A percentile compares a stretch with the other conserved stretches of the same genome.
phyloP scores from a whole-genome alignment of 2,329 filamentous ascomycete species.

The Exophiala lecanii-corni region DNA sequence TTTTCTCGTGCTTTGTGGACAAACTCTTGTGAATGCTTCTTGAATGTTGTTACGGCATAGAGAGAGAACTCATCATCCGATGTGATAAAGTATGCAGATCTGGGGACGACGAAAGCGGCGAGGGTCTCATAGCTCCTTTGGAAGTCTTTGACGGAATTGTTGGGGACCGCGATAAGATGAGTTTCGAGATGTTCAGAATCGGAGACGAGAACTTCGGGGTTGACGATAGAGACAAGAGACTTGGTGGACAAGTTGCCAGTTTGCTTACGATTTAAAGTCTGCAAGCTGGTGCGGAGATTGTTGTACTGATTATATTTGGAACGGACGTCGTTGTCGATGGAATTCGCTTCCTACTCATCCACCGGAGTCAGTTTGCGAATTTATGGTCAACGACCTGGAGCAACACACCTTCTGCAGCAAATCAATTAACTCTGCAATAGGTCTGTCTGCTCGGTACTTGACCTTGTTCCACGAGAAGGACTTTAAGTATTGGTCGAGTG shows the following conservation, averaged over 20 bases:
- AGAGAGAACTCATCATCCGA: conserved; percentile 86
- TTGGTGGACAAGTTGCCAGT: conserved; percentile 93
- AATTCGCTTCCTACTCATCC: conserved; percentile 70
- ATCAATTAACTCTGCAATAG: conserved; percentile 80
- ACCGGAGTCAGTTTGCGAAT: no score
- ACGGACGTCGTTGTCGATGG: conserved; percentile 94
- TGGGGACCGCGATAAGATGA: conserved; percentile 84
- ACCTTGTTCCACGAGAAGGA: conserved; percentile 96
- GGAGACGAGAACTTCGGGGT: conserved; percentile 67
- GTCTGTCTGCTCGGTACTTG: conserved; percentile 90
- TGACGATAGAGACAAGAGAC: conserved; percentile 83
- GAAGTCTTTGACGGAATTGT: conserved; percentile 77
- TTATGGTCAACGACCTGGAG: background rate
- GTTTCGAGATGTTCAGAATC: conserved; percentile 97
- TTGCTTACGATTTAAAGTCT: conserved; percentile 77
- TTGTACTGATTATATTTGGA: conserved; percentile 94
- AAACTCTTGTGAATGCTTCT: conserved; percentile 84
- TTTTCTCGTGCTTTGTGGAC: conserved; percentile 86
- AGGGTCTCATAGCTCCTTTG: conserved; percentile 84
- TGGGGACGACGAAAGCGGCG: conserved; percentile 85
- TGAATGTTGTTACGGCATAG: conserved; percentile 86
- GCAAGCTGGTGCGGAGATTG: conserved; percentile 77
- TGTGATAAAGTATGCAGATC: conserved; percentile 73
- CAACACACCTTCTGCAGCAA: conserved; percentile 72
- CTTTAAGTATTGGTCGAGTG: conserved; percentile 88